A percentile compares a stretch with the other conserved stretches of the same genome.
Evolutionary conservation across 495 filamentous ascomycete species (phyloP).

Genomic region (Neurospora discreta): DNA sequence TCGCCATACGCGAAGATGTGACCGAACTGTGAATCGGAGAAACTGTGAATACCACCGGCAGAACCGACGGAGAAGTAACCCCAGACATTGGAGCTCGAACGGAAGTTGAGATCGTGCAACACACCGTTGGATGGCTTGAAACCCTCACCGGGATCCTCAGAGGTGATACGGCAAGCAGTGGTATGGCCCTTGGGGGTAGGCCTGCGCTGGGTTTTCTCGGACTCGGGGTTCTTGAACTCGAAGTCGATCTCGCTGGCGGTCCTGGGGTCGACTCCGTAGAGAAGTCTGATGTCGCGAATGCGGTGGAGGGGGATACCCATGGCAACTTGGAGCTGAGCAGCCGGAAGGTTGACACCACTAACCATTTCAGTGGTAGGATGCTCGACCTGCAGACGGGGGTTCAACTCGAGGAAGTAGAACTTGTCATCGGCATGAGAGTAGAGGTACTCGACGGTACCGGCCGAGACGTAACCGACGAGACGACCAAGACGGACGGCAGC

Average conservation of each 20-base stretch:
- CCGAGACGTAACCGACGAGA: slow-evolving; percentile 96
- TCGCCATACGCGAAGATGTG: slow-evolving; percentile 99
- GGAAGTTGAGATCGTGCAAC: slow-evolving; percentile 98
- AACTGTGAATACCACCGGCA: slow-evolving; percentile 93
- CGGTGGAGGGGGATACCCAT: slow-evolving; percentile 97
- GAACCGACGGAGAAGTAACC: slow-evolving; percentile 99
- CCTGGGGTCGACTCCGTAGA: slow-evolving; percentile 92
- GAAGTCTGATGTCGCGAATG: slow-evolving; percentile 87
- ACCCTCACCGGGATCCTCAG: slow-evolving; percentile 95
- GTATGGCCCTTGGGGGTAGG: slow-evolving; percentile 92
- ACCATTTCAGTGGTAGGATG: slow-evolving; percentile 99
- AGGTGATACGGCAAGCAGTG: slow-evolving; percentile 98
- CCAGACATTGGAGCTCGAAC: slow-evolving; percentile 97
- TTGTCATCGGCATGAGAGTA: slow-evolving; percentile 98
- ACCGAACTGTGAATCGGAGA: slow-evolving; percentile 97
- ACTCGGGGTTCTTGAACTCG: slow-evolving; percentile 81
- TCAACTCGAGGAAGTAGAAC: slow-evolving; percentile 98
- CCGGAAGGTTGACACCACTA: slow-evolving; percentile 90
- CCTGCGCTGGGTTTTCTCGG: slow-evolving; percentile 72
- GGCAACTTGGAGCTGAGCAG: slow-evolving; percentile 94
- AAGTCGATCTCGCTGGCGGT: slow-evolving; percentile 86
- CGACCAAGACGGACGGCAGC: slow-evolving; percentile 88
- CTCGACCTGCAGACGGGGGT: slow-evolving; percentile 97
- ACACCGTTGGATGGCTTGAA: slow-evolving; percentile 99
- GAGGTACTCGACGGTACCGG: slow-evolving; percentile 97